Evolutionary conservation across 1,139 yeast genomes (phyloP), one percentile per base, ranked within the genome.

Genomic region (Yamadazyma spencermartinsiae): DNA sequence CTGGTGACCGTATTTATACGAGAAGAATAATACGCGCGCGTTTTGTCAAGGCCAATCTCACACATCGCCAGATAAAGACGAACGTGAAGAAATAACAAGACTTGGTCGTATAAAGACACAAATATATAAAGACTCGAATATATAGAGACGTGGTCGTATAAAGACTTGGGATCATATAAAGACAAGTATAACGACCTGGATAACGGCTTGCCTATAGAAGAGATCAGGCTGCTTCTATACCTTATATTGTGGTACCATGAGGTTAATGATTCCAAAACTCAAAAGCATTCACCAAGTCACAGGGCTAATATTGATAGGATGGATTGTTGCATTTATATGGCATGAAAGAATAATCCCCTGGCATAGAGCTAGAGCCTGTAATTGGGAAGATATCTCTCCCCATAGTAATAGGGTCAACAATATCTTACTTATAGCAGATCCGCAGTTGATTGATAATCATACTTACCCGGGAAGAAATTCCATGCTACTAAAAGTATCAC

Each of bases 401-500:
- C 19, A 19, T 9, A 12, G 28, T 13, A 35, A 37, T 18, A 16
- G 35, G 1, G 23, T 32, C 10, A 50, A 61, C 24, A 61, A 59
- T 34, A 60, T 72, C 18, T 48, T 72, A 36, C 48, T 72, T 12
- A 62, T 72, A 21, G 75, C 77, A 3, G 77, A 72, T 41, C 76
- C 77, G 2, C 77, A 72, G 43, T 60, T 72, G 34, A 71, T 72
- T 30, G 77, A 72, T 47, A 59, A 58, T 41, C 76, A 71, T 46
- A 72, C 76, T 4, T 72, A 78, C 50, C 81, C 81, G 0, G 75
- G 72, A 1, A 58, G 81, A 17, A 58, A 62, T 36, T 39, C 52
- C 7, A 38, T 61, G 3, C 52, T 72, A 4, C 52, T 77, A 19
- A 46, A 52, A 24, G 44, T 76, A 10, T 72, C 79, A 0, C 60